Base-by-base conservation (phyloP, 2,329 filamentous ascomycete species). In the Colletotrichum neosansevieriae region DNA sequence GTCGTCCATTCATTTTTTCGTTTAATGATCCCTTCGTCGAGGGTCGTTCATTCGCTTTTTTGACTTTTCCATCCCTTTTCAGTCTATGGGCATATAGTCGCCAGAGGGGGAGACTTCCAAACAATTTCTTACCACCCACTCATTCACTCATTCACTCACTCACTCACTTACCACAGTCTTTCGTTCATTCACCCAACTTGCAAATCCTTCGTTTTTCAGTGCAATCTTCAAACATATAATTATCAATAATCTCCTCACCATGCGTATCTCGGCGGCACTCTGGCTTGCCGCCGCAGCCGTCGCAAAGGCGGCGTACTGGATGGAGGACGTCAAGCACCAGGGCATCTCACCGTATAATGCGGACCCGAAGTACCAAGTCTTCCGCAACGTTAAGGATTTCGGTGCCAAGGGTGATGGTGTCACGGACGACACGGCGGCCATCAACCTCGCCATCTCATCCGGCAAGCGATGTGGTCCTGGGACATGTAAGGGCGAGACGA, bases 371-470 rank as follows among this genome's bases (percentile, higher is more conserved):
- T 85, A 85, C 73, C 71, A 77, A 24, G 78, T 85, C 34, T 86
- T 83, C 73, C 77, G 84, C 4, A 85, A 84, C 66, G 83, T 85
- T 49, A 83, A 81, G 72, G 78, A 80, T 58, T 84, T 77, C 72
- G 83, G 83, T 10, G 79, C 79, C 44, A 74, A 70, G 40, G 79
- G 79, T 3, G 79, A 81, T 63, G 79, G 79, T 50, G 73, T 68
- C 56, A 77, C 76, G 0, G 78, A 80, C 15, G 78, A 79, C 42
- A 80, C 78, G 2, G 74, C 70, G 9, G 78, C 78, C 21, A 80
- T 80, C 63, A 78, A 80, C 49, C 66, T 58, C 9, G 78, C 79
- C 53, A 79, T 79, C 29, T 77, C 50, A 42, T 74, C 70, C 19
- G 84, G 84, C 13, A 75, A 78, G 40, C 79, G 84, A 5, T 86